A percentile compares a stretch with the other conserved stretches of the same genome.
phyloP scores from a whole-genome alignment of 148 eudicot genomes.

The Fagopyrum esculentum region DNA sequence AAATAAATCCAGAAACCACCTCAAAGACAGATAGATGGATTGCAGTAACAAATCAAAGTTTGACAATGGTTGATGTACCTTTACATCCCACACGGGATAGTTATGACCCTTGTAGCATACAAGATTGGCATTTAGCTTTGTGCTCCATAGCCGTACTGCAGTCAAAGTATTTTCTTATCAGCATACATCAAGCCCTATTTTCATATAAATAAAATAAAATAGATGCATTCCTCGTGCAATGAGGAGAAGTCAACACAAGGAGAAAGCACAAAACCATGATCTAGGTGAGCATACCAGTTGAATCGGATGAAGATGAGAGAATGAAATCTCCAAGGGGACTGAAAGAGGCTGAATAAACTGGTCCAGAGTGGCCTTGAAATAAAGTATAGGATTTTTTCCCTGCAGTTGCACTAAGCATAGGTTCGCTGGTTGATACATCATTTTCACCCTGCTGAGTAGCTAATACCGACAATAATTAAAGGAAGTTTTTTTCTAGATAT shows the following conservation, averaged over 20 bases:
- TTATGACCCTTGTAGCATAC: slow-evolving; percentile 99
- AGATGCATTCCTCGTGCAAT: neutral
- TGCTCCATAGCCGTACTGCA: slow-evolving; percentile 97
- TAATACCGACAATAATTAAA: slow-evolving; percentile 19
- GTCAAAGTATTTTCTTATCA: slow-evolving; percentile 15
- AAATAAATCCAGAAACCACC: neutral
- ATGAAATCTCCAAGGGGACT: slow-evolving; percentile 89
- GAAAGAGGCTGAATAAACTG: slow-evolving; percentile 83
- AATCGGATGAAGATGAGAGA: slow-evolving; percentile 95
- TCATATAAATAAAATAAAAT: neutral
- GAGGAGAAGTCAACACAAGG: neutral
- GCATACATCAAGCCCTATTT: neutral
- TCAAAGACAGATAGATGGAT: neutral
- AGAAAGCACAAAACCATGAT: slow-evolving; percentile 8
- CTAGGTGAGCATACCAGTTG: slow-evolving; percentile 55
- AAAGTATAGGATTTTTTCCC: slow-evolving; percentile 70
- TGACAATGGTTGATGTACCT: slow-evolving; percentile 32
- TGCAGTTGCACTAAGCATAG: slow-evolving; percentile 33
- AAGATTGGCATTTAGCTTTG: slow-evolving; percentile 86
- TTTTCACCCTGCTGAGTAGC: slow-evolving; percentile 57
- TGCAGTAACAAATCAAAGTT: neutral
- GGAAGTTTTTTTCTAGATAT: neutral
- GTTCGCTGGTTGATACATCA: slow-evolving; percentile 48
- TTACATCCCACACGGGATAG: slow-evolving; percentile 99
- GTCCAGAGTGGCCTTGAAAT: slow-evolving; percentile 94